Percentiles rank a stretch among this genome's conserved stretches.
Conservation (phyloP, 768 basidiomycete genomes). For the Psilocybe azurescens region DNA sequence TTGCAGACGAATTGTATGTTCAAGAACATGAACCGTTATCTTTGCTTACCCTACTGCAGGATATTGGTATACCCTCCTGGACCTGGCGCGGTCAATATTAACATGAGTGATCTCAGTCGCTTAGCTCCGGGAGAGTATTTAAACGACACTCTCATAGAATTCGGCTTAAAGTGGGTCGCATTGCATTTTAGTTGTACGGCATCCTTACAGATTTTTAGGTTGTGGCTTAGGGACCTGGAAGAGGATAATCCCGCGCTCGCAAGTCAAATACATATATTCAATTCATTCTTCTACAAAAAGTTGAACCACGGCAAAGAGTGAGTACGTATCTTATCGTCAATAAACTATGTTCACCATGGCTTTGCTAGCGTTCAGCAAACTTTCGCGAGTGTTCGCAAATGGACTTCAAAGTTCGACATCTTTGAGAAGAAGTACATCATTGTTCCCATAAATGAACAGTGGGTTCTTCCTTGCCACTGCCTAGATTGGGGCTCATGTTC, state of each 20-base stretch:
- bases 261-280: slow-evolving; percentile 87
- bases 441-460: slow-evolving; percentile 96
- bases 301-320: slow-evolving; percentile 53
- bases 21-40: slow-evolving; percentile 6
- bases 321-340: slow-evolving; percentile 45
- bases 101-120: slow-evolving; percentile 75
- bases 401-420: slow-evolving; percentile 89
- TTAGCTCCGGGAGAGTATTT: slow-evolving; percentile 83
- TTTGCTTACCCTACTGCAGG: slow-evolving; percentile 41
- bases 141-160: slow-evolving; percentile 97
- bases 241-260: slow-evolving; percentile 62
- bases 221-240: slow-evolving; percentile 70
- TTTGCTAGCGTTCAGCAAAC: slow-evolving; percentile 44
- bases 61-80: slow-evolving; percentile 77
- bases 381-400: slow-evolving; percentile 88
- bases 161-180: slow-evolving; percentile 82
- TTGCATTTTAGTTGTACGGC: not conserved
- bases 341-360: slow-evolving; percentile 19
- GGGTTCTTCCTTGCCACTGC: slow-evolving; percentile 26
- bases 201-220: slow-evolving; percentile 43
- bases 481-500: not conserved
- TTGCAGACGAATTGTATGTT: slow-evolving; percentile 64
- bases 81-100: slow-evolving; percentile 82
- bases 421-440: slow-evolving; percentile 94
- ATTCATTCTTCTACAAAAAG: slow-evolving; percentile 98